Evolutionary conservation across 495 filamentous ascomycete genomes (phyloP), one percentile per base, ranked within the genome.

Genomic region (Opeltia flavorubescens): DNA sequence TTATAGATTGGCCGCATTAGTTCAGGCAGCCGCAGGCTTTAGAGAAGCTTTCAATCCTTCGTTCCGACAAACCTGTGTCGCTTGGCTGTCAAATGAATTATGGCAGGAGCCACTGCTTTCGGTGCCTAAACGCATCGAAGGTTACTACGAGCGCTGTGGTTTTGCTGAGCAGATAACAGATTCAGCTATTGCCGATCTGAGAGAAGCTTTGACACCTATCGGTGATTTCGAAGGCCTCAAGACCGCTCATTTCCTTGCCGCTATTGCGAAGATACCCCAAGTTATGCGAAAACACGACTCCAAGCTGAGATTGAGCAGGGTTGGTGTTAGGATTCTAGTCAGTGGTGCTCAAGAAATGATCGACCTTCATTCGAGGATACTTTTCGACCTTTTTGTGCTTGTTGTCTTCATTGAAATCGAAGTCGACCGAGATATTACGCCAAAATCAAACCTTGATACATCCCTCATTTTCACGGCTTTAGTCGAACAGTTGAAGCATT

Each of bases 351-450:
- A 89, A 53, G 91, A 96, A 56, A 79, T 79, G 11, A 74, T 87
- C 21, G 66, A 78, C 39, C 59, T 81, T 5, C 77, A 82, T 48
- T 75, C 75, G 51, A 72, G 74, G 28, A 68, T 89, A 13, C 75
- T 93, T 13, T 77, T 86, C 39, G 82, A 86, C 58, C 73, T 95
- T n/a, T 59, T 95, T 1, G 67, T 88, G n/a, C 66, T 95, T 4
- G 70, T 91, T 9, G 70, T 88, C 15, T 84, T 95, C 52, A 76
- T 95, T 60, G 82, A 85, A 55, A 75, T 76, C 35, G 88, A 89
- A 51, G 71, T 81, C 27, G 76, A 89, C 41, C 72, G 74, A 53
- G 74, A 76, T 25, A 78, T 82, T 24, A 71, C 76, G 12, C 74
- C 78, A 1, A 70, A 76, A 21, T 63, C 74, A n/a, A 63, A 66